These are phyloP conservation scores for Ustilago loliicola DNA, from an alignment of 1,284 basidiomycete species.

Conservation along the genomic window DNA sequence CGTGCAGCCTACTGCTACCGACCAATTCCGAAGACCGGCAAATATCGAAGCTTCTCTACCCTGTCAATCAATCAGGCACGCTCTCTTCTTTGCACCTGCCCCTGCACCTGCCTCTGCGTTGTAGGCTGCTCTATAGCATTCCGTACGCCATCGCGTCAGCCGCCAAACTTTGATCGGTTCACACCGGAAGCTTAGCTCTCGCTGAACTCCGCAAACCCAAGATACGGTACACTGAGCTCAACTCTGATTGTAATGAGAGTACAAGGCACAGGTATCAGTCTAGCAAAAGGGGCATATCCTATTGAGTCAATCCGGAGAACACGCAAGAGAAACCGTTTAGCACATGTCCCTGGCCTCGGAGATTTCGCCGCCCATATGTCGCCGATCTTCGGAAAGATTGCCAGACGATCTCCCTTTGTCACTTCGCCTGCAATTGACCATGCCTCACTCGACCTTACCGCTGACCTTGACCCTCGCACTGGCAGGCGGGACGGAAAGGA, in stretches of 20 bases:
- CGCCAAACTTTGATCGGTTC: not conserved
- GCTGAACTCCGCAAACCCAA: too few relatives aligned
- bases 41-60: conserved; percentile 15
- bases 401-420: not conserved
- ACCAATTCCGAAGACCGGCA: conserved; percentile 43
- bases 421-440: not conserved
- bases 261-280: too few relatives aligned
- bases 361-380: conserved; percentile 4
- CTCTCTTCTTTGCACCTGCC: not conserved
- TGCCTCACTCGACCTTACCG: conserved; percentile 11
- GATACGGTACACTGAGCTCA: too few relatives aligned
- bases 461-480: not conserved
- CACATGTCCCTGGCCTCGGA: conserved; percentile 2
- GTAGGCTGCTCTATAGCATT: not conserved
- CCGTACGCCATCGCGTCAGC: not conserved
- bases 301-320: not conserved
- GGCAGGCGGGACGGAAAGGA: conserved; percentile 3
- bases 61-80: not conserved
- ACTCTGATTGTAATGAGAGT: too few relatives aligned
- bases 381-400: not conserved
- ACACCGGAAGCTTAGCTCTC: too few relatives aligned
- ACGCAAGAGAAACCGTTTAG: not conserved
- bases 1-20: conserved; percentile 10
- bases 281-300: not conserved
- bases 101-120: too few relatives aligned